A percentile compares a stretch with the other conserved stretches of the same genome.
phyloP scores from a whole-genome alignment of 805 yeast genomes.

The Ogataea zsoltii region DNA sequence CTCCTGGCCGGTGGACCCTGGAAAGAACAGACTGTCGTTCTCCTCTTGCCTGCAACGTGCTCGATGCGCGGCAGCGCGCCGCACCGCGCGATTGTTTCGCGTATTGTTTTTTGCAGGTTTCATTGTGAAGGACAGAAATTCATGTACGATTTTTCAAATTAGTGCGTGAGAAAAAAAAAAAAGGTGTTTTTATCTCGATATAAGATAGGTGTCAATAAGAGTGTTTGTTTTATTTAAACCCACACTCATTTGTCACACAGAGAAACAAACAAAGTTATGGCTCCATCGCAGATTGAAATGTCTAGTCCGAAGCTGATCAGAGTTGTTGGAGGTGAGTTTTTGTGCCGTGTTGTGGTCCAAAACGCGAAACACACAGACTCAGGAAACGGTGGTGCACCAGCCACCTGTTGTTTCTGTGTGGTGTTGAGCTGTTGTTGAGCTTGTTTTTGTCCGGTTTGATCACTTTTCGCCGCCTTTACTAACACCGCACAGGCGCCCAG shows the following conservation, averaged over 20 bases:
- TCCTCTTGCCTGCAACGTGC: not conserved
- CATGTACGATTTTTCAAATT: not conserved
- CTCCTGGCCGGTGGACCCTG: not conserved
- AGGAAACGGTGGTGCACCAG: no score
- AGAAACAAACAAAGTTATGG: not conserved
- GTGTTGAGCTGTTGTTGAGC: no score
- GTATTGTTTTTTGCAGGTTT: no score
- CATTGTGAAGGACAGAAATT: not conserved
- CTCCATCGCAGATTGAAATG: slow-evolving; percentile 3
- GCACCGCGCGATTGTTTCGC: not conserved
- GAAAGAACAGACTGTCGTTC: not conserved
- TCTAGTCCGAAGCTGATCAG: slow-evolving; percentile 27
- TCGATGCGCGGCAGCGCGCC: not conserved
- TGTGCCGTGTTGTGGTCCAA: no score
- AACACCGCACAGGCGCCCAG: slow-evolving; percentile 31
- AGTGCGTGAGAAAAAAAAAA: not conserved
- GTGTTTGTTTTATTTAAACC: not conserved
- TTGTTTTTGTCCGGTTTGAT: no score
- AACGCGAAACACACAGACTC: no score
- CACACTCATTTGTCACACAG: not conserved
- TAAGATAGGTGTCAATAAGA: slow-evolving; percentile 6
- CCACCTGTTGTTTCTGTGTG: no score
- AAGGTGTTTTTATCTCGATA: not conserved
- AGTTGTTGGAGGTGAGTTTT: slow-evolving; percentile 37
- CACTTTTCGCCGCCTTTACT: no score